Conservation (phyloP, 2,329 filamentous ascomycete species). For the Nectriaceae sp. region DNA sequence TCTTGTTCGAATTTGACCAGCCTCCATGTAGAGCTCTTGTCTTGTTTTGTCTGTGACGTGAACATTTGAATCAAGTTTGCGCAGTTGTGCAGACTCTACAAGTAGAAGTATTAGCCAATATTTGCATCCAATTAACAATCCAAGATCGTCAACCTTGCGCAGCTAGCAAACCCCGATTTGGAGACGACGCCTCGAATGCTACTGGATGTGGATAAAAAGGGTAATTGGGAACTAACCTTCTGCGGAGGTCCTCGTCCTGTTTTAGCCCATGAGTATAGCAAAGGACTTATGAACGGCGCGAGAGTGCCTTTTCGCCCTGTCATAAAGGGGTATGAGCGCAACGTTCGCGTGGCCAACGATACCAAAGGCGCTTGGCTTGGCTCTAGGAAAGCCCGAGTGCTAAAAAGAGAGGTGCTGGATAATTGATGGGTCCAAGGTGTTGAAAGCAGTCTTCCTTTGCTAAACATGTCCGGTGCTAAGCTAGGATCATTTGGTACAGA, state of each 20-base stretch:
- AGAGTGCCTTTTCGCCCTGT: constrained; percentile 9
- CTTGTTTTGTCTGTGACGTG: not conserved
- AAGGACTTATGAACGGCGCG: constrained; percentile 12
- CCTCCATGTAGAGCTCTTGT: not conserved
- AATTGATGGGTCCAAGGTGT: not conserved
- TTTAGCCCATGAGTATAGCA: constrained; percentile 11
- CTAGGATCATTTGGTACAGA: too few relatives aligned
- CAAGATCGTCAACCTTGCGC: too few relatives aligned
- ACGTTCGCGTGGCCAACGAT: constrained; percentile 10
- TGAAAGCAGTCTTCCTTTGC: not conserved
- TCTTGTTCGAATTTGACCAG: constrained; percentile 4
- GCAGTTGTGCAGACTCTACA: not conserved
- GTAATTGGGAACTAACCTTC: constrained; percentile 6
- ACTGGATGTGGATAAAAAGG: not conserved
- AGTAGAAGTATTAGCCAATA: not conserved
- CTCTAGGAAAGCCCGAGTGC: constrained; percentile 4
- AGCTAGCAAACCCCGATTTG: too few relatives aligned
- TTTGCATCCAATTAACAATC: too few relatives aligned
- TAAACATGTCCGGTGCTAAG: too few relatives aligned
- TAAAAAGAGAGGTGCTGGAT: constrained; percentile 4
- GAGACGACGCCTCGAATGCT: too few relatives aligned
- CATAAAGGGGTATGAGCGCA: constrained; percentile 18
- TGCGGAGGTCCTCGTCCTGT: constrained; percentile 4
- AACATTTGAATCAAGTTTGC: not conserved
- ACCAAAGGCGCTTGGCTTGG: constrained; percentile 7